Percentiles rank a stretch among this genome's conserved stretches.
phyloP scores from a whole-genome alignment of 345 rosid genomes.

The Syzygium jambos region DNA sequence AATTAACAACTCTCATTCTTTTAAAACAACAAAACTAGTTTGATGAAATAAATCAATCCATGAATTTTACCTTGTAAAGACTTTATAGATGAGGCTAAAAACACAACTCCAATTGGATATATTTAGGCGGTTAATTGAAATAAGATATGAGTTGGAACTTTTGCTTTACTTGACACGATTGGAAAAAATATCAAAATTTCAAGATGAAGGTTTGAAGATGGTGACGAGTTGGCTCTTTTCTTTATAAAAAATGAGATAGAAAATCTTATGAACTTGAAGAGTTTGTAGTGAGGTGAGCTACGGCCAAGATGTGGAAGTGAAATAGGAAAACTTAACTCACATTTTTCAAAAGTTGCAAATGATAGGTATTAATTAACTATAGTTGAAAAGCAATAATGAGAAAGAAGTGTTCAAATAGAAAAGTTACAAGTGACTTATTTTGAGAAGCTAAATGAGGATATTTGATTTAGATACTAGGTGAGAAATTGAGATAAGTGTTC shows the following conservation, averaged over 20 bases:
- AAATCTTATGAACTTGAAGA: not conserved
- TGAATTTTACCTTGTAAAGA: not conserved
- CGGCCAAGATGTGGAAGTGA: not conserved
- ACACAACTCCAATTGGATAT: not conserved
- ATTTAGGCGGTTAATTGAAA: not conserved
- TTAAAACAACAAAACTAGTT: not conserved
- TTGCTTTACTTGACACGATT: not conserved
- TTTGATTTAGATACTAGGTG: not conserved
- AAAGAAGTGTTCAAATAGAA: not conserved
- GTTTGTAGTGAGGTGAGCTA: not conserved
- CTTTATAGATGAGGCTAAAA: not conserved
- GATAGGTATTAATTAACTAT: not conserved
- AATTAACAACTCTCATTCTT: not conserved
- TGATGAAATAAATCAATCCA: not conserved
- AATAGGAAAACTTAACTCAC: not conserved
- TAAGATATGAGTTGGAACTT: not conserved
- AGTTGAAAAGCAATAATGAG: not conserved
- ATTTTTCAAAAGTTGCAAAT: not conserved
- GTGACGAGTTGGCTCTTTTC: not conserved
- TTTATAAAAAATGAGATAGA: not conserved
- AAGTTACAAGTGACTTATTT: not conserved
- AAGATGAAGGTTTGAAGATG: not conserved
- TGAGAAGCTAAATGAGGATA: not conserved
- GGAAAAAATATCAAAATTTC: not conserved
- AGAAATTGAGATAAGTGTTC: not conserved